phyloP scores from a whole-genome alignment of 2,329 filamentous ascomycete species.

The Aureobasidium sp. region DNA sequence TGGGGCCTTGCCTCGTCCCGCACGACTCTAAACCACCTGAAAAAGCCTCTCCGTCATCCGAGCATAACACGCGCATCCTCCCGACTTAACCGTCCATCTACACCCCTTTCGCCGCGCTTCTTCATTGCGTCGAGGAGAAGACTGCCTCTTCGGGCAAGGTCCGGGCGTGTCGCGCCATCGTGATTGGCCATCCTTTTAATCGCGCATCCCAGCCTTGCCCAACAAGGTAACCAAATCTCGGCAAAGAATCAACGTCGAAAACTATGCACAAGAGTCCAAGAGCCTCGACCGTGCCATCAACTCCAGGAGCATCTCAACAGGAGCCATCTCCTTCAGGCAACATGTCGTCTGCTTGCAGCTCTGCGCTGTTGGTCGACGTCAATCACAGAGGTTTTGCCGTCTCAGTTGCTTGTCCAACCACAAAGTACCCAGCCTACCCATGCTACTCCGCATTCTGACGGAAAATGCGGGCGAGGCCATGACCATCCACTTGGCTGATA shows the following conservation, averaged over 20 bases:
- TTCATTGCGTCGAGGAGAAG: not conserved
- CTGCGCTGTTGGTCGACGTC: not conserved
- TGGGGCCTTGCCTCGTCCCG: slow-evolving; percentile 9
- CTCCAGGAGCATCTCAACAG: not conserved
- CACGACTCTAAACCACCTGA: slow-evolving; percentile 1
- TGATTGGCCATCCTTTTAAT: slow-evolving; percentile 9
- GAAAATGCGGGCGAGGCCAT: slow-evolving; percentile 2
- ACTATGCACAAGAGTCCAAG: not conserved
- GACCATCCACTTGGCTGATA: slow-evolving; percentile 10
- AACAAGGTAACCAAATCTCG: slow-evolving; percentile 7
- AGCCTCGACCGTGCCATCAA: slow-evolving; percentile 1
- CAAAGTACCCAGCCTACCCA: not conserved
- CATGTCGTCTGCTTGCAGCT: slow-evolving; percentile 7
- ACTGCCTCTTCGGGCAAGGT: not conserved
- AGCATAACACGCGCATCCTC: not conserved
- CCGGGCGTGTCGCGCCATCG: not conserved
- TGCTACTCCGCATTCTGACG: slow-evolving; percentile 6
- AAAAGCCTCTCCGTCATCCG: slow-evolving; percentile 9
- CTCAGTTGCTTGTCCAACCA: slow-evolving; percentile 3
- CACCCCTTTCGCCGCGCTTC: not conserved
- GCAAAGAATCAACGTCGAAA: slow-evolving; percentile 1
- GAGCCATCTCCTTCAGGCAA: not conserved
- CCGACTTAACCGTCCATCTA: slow-evolving; percentile 9
- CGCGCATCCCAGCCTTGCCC: slow-evolving; percentile 5
- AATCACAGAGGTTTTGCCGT: slow-evolving; percentile 2